A percentile compares a stretch with the other conserved stretches of the same genome.
These are phyloP conservation scores for Malus hybrid DNA, from an alignment of 331 rosid species.

Conservation along the genomic window DNA sequence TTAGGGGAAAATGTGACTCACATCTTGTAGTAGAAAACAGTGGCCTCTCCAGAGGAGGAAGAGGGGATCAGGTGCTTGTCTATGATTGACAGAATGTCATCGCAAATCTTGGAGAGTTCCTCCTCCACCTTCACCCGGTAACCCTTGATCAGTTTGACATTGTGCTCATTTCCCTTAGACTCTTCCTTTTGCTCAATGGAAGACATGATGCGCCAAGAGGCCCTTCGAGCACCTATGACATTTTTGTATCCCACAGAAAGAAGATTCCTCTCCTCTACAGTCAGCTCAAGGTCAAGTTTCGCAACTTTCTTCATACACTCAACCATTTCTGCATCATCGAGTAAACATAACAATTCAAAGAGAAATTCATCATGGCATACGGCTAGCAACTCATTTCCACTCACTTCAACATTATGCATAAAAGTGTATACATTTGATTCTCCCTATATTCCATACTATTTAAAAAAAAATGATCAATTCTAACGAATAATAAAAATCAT, in stretches of 20 bases:
- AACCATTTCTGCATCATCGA: constrained; percentile 71
- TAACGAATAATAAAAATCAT: no score
- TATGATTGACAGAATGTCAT: constrained; percentile 74
- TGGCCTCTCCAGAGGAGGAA: constrained; percentile 82
- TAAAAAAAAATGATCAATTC: no score
- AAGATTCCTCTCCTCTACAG: constrained; percentile 97
- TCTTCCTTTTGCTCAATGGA: constrained; percentile 98
- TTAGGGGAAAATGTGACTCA: constrained; percentile 30
- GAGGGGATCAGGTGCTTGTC: constrained; percentile 83
- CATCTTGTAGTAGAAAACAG: constrained; percentile 95
- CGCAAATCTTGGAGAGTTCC: constrained; percentile 82
- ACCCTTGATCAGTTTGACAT: constrained; percentile 75
- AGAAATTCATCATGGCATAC: neutral
- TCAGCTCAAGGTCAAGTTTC: constrained; percentile 79
- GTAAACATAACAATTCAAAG: constrained; percentile 10
- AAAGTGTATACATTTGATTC: no score
- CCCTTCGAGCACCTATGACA: constrained; percentile 90
- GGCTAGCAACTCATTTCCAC: neutral
- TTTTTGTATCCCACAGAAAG: constrained; percentile 97
- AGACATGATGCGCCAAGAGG: constrained; percentile 98
- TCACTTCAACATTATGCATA: no score
- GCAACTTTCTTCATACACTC: constrained; percentile 93
- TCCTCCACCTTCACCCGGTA: constrained; percentile 96
- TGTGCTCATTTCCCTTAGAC: constrained; percentile 80
- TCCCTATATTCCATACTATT: neutral